These are phyloP conservation scores for Aspergillus baeticus DNA, from an alignment of 495 filamentous ascomycete species.

Conservation along the genomic window DNA sequence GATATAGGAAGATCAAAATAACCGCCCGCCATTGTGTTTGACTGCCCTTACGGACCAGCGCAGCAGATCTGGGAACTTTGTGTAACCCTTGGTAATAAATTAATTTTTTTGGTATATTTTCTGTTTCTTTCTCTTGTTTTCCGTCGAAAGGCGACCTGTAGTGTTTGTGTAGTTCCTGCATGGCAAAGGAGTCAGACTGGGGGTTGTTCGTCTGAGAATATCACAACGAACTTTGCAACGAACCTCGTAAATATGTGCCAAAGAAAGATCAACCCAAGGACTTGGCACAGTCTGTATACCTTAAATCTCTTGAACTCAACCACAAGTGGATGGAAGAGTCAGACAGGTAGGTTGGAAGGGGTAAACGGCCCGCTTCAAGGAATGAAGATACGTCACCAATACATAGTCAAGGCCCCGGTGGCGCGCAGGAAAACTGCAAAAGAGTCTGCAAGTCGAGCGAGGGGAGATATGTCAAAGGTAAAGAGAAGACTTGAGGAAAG, in stretches of 20 bases:
- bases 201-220: not conserved
- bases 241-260: conserved; percentile 17
- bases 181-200: conserved; percentile 18
- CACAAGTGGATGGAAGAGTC: conserved; percentile 10
- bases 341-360: conserved; percentile 20
- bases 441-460: not conserved
- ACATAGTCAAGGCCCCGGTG: conserved; percentile 21
- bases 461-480: conserved; percentile 7
- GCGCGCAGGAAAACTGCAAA: not conserved
- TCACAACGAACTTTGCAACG: conserved; percentile 4
- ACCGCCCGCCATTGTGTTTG: conserved; percentile 36
- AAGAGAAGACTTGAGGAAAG: not conserved
- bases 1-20: conserved; percentile 39
- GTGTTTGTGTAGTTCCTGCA: conserved; percentile 5
- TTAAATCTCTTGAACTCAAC: conserved; percentile 4
- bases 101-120: not conserved
- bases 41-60: conserved; percentile 15
- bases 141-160: not conserved
- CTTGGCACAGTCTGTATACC: conserved; percentile 14
- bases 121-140: conserved; percentile 4
- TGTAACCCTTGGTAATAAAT: conserved; percentile 5
- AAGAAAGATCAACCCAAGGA: not conserved
- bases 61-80: conserved; percentile 5
- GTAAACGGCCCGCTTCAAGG: conserved; percentile 26
- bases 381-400: conserved; percentile 32